A percentile compares a stretch with the other conserved stretches of the same genome.
Evolutionary conservation across 495 filamentous ascomycete species (phyloP).

Genomic region (Tuber calosporum): DNA sequence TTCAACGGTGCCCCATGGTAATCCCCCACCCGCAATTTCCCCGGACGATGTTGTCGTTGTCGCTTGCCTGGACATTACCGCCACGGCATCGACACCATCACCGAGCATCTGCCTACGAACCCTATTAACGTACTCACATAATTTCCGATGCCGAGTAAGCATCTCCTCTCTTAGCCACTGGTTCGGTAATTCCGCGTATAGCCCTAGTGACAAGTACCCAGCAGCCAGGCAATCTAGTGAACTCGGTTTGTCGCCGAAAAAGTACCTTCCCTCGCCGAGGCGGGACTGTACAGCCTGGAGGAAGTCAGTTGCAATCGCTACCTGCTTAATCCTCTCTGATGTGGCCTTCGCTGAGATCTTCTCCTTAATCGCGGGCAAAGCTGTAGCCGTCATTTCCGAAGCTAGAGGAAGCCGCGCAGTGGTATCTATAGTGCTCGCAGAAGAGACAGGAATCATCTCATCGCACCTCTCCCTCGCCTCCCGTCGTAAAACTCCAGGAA

Average conservation of each 20-base stretch:
- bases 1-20: slow-evolving; percentile 31
- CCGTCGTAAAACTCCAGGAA: slow-evolving; percentile 55
- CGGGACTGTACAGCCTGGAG: slow-evolving; percentile 61
- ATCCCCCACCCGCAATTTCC: neutral
- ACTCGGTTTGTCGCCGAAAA: slow-evolving; percentile 52
- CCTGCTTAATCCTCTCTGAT: slow-evolving; percentile 58
- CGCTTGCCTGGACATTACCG: slow-evolving; percentile 15
- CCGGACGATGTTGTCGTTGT: neutral
- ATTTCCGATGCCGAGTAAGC: slow-evolving; percentile 31
- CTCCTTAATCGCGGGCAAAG: neutral
- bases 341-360: slow-evolving; percentile 43
- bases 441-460: slow-evolving; percentile 32
- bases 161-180: slow-evolving; percentile 63
- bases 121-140: slow-evolving; percentile 17
- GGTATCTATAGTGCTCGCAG: slow-evolving; percentile 11
- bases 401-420: slow-evolving; percentile 35
- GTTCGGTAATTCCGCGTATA: slow-evolving; percentile 62
- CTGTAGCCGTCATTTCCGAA: neutral
- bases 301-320: slow-evolving; percentile 59
- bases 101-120: slow-evolving; percentile 15
- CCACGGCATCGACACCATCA: slow-evolving; percentile 7
- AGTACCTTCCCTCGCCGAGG: slow-evolving; percentile 48
- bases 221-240: slow-evolving; percentile 69
- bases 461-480: slow-evolving; percentile 48
- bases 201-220: slow-evolving; percentile 68